Percentiles rank a stretch among this genome's conserved stretches.
These are phyloP conservation scores for Neurospora sp. DNA, from an alignment of 495 filamentous ascomycete species.

Conservation along the genomic window DNA sequence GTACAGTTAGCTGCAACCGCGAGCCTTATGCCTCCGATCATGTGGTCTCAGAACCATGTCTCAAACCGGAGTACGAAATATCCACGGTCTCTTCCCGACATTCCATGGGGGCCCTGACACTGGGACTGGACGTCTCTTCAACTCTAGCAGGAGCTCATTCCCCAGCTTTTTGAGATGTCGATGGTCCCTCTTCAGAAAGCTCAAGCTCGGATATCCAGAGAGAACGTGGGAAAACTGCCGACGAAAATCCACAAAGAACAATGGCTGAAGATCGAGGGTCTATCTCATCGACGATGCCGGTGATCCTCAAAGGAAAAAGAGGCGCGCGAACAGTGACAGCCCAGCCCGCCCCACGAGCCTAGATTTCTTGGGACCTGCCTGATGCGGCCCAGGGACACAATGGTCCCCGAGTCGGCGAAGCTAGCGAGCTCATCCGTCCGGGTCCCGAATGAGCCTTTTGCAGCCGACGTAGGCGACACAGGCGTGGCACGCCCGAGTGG, in stretches of 20 bases:
- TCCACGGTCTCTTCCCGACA: neutral
- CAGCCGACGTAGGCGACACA: neutral
- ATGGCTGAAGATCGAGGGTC: neutral
- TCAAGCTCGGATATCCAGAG: neutral
- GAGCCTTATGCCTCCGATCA: neutral
- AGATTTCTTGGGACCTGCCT: neutral
- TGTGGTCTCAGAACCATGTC: neutral
- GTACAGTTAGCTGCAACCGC: neutral
- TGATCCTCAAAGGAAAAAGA: neutral
- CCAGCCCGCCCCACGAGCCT: neutral
- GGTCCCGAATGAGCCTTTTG: neutral
- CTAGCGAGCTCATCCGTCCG: neutral
- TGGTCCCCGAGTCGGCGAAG: neutral
- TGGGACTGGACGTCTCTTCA: neutral
- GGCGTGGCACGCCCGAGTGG: neutral
- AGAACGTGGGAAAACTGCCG: neutral
- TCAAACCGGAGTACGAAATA: neutral
- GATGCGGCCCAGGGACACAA: neutral
- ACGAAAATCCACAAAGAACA: neutral
- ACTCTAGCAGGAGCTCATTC: neutral
- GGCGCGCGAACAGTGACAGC: neutral
- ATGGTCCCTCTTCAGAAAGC: neutral
- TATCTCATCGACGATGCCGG: neutral
- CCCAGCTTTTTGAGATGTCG: neutral
- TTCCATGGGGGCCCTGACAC: neutral